A percentile compares a stretch with the other conserved stretches of the same genome.
Conservation (phyloP, 805 yeast genomes). For the Candida boidinii region DNA sequence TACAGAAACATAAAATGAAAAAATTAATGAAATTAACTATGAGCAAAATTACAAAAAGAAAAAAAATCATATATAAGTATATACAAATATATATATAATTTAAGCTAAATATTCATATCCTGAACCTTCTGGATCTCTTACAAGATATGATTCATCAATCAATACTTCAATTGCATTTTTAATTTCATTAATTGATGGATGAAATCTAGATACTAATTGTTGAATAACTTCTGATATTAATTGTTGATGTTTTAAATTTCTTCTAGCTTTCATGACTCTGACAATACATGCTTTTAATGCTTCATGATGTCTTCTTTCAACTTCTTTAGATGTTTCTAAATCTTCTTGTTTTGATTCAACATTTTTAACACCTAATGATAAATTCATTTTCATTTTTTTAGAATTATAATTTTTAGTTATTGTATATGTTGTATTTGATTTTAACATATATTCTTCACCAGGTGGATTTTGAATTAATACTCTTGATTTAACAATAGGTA, state of each 20-base stretch:
- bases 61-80: neutral
- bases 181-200: slow-evolving; percentile 78
- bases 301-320: slow-evolving; percentile 49
- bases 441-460: slow-evolving; percentile 42
- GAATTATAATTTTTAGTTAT: slow-evolving; percentile 78
- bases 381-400: slow-evolving; percentile 75
- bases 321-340: slow-evolving; percentile 75
- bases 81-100: neutral
- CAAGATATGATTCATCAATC: slow-evolving; percentile 79
- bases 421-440: slow-evolving; percentile 53
- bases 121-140: slow-evolving; percentile 61
- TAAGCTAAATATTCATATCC: slow-evolving; percentile 77
- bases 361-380: slow-evolving; percentile 31
- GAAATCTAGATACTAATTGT: slow-evolving; percentile 70
- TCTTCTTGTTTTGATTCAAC: slow-evolving; percentile 62
- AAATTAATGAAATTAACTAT: no score
- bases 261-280: slow-evolving; percentile 92
- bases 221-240: slow-evolving; percentile 83
- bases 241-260: slow-evolving; percentile 66
- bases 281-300: slow-evolving; percentile 90
- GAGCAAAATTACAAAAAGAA: no score
- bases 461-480: slow-evolving; percentile 61
- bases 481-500: slow-evolving; percentile 73
- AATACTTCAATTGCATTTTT: slow-evolving; percentile 79
- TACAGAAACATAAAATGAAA: no score